These are phyloP conservation scores for Cutaneotrichosporon dermatis DNA, from an alignment of 1,284 basidiomycete genomes.

Conservation along the genomic window DNA sequence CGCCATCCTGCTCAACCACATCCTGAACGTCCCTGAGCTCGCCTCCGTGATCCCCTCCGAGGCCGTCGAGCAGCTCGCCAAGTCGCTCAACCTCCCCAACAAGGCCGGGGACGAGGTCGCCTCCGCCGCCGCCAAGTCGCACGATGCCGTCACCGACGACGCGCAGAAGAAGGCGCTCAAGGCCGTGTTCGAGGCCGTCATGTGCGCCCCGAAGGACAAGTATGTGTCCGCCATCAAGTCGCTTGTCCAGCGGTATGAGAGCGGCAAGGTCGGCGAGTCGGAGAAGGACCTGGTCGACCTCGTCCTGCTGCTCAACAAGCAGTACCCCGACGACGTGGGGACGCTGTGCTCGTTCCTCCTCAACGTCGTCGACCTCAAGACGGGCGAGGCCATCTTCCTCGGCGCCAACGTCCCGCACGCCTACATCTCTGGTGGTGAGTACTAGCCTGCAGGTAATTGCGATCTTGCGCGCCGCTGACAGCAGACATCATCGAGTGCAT, in stretches of 20 bases:
- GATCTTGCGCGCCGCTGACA: background rate
- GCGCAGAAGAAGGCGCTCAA: constrained; percentile 62
- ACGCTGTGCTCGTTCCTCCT: constrained; percentile 88
- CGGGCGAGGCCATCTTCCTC: constrained; percentile 89
- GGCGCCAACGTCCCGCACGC: constrained; percentile 96
- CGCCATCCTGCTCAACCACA: constrained; percentile 61
- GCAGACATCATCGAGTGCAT: constrained; percentile 95
- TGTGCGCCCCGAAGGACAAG: constrained; percentile 61
- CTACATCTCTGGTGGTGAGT: constrained; percentile 80
- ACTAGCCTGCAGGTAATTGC: background rate
- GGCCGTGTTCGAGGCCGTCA: constrained; percentile 73
- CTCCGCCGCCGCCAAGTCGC: constrained; percentile 32
- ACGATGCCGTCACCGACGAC: constrained; percentile 33
- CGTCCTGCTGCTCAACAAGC: constrained; percentile 65
- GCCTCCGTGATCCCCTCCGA: constrained; percentile 60
- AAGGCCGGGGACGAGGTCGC: constrained; percentile 17
- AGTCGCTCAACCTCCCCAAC: constrained; percentile 54
- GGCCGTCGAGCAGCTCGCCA: constrained; percentile 51
- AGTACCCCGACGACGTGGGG: constrained; percentile 92
- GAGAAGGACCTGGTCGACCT: constrained; percentile 61
- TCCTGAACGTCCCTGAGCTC: constrained; percentile 74
- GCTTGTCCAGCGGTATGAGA: constrained; percentile 64
- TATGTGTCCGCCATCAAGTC: constrained; percentile 58
- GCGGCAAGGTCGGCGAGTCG: constrained; percentile 35
- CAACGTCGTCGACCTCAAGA: constrained; percentile 73